A percentile compares a stretch with the other conserved stretches of the same genome.
These are phyloP conservation scores for Tuber microsphaerosporum DNA, from an alignment of 495 filamentous ascomycete species.

Conservation along the genomic window DNA sequence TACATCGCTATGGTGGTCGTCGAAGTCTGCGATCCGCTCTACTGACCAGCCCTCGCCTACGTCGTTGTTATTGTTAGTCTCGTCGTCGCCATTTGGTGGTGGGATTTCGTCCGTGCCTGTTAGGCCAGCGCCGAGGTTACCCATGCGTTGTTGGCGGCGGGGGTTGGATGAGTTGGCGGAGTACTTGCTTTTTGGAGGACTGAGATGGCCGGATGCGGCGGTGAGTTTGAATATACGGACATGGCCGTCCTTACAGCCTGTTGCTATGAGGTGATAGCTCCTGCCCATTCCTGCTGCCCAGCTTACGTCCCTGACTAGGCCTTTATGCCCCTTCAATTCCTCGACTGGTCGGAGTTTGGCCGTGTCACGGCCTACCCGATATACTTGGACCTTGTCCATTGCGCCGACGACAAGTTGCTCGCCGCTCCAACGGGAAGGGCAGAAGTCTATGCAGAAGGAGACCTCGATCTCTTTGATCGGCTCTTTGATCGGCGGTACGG, in stretches of 20 bases:
- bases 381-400: constrained; percentile 72
- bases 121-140: constrained; percentile 47
- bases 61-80: constrained; percentile 7
- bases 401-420: constrained; percentile 65
- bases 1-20: constrained; percentile 52
- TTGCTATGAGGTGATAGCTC: constrained; percentile 83
- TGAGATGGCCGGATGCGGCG: constrained; percentile 43
- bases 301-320: constrained; percentile 78
- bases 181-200: constrained; percentile 29
- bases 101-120: constrained; percentile 41
- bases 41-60: constrained; percentile 35
- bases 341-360: constrained; percentile 68
- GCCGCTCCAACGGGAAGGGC: constrained; percentile 65
- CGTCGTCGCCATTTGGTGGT: constrained; percentile 24
- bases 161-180: constrained; percentile 9
- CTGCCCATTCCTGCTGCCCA: constrained; percentile 86
- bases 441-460: constrained; percentile 71
- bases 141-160: constrained; percentile 27
- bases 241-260: constrained; percentile 82
- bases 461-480: constrained; percentile 71
- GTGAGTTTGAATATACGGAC: constrained; percentile 77
- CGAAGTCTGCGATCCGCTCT: constrained; percentile 50
- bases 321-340: constrained; percentile 61
- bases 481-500: constrained; percentile 54
- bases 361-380: constrained; percentile 49